These are phyloP conservation scores for Gnomoniopsis smithogilvyi DNA, from an alignment of 2,329 filamentous ascomycete species.

Conservation along the genomic window DNA sequence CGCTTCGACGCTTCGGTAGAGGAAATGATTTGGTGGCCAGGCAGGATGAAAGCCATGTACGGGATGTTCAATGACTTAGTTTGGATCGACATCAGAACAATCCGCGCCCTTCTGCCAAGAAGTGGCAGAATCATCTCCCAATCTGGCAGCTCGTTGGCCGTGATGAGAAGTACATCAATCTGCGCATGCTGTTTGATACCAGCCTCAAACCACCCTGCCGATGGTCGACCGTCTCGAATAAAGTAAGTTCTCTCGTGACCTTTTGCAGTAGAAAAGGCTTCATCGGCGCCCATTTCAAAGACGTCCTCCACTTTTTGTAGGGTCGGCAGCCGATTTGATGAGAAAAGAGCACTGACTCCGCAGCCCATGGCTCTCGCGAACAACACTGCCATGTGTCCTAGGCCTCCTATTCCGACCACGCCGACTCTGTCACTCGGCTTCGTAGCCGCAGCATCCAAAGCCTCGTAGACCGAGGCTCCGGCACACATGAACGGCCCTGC, in stretches of 20 bases:
- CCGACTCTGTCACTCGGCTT: constrained; percentile 28
- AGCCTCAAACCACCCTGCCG: neutral
- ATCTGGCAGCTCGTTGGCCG: constrained; percentile 8
- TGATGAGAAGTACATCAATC: constrained; percentile 12
- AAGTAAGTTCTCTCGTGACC: neutral
- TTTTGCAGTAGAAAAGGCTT: constrained; percentile 7
- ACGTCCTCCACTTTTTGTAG: constrained; percentile 9
- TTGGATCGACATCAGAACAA: constrained; percentile 16
- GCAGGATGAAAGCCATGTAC: constrained; percentile 18
- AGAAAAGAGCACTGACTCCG: constrained; percentile 11
- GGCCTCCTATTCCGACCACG: constrained; percentile 54
- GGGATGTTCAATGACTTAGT: constrained; percentile 8
- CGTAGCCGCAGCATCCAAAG: constrained; percentile 24
- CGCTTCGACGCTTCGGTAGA: constrained; percentile 17
- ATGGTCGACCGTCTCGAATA: neutral
- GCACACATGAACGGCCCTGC: constrained; percentile 45
- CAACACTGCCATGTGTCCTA: constrained; percentile 62
- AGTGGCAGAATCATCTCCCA: constrained; percentile 7
- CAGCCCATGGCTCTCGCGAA: constrained; percentile 60
- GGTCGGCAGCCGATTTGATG: neutral
- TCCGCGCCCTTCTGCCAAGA: constrained; percentile 8
- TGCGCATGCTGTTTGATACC: neutral
- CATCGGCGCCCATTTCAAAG: constrained; percentile 17
- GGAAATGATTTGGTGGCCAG: constrained; percentile 13
- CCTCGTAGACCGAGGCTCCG: constrained; percentile 39